Base-by-base conservation (phyloP, 73 alveolate genomes). In the Paramecium octaurelia region DNA sequence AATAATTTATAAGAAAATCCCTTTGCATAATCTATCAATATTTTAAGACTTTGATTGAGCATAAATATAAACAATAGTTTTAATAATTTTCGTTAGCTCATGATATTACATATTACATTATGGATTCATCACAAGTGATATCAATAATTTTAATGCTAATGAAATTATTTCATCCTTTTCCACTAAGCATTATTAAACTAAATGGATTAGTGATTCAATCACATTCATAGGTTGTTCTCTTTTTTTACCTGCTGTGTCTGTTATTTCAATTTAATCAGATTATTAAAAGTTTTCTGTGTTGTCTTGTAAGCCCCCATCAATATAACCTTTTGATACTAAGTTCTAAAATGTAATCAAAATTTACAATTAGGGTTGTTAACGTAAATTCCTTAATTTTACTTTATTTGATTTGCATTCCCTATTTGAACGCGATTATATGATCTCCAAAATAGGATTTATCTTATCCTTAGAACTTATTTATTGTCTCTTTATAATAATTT, bases 101-200 rank as follows among this genome's bases (percentile, higher is more conserved):
- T 34, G 73, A 3, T 27, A 23, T 23, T 80, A 43, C 27, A 80
- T 35, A 11, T 80, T 24, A 80, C 91, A 80, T 4, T 12, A 80
- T 8, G 91, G 91, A 24, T 44, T 80, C 34, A 64, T 80, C 31
- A 43, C 75, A 43, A 80, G 57, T 9, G 91, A 34, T 11, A 80
- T 42, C 42, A 80, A 64, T 44, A 80, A 48, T 80, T 44, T 80
- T n/a, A 80, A 43, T 21, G 77, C 75, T 80, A 31, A 48, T 9
- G 10, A 31, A 20, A 46, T 48, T 27, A 80, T 44, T 11, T 80
- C 91, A 43, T 80, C 91, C 31, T 80, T 80, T 11, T 80, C 91
- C 20, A 80, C 91, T 29, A 80, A 48, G 31, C 91, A 80, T 48
- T 80, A 43, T 38, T 29, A 2, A 20, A 35, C 91, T 38, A 27